phyloP scores from a whole-genome alignment of 768 basidiomycete genomes.

The Rhodocollybia butyracea region DNA sequence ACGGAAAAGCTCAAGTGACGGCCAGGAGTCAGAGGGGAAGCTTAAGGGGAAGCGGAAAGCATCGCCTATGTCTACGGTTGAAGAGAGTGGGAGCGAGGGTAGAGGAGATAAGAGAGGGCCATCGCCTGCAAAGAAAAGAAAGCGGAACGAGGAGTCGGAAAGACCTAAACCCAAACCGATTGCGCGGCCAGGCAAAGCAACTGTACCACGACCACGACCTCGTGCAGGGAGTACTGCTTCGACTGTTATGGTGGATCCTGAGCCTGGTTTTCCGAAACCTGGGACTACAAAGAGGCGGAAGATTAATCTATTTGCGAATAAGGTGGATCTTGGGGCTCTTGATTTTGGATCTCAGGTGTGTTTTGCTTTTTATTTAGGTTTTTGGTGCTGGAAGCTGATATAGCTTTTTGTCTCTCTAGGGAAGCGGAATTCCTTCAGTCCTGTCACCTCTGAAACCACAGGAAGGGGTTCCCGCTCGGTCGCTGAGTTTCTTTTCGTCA shows the following conservation, averaged over 20 bases:
- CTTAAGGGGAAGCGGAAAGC: slow-evolving; percentile 39
- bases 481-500: slow-evolving; percentile 2
- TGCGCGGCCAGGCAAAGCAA: slow-evolving; percentile 12
- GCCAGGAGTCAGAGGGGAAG: slow-evolving; percentile 22
- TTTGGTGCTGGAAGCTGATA: no score
- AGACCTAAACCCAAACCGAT: slow-evolving; percentile 3
- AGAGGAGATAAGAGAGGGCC: slow-evolving; percentile 18
- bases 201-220: slow-evolving; percentile 12
- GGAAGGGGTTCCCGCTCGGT: slow-evolving; percentile 44
- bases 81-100: slow-evolving; percentile 19
- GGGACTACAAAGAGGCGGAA: slow-evolving; percentile 62
- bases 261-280: slow-evolving; percentile 9
- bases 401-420: background rate
- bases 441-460: slow-evolving; percentile 67
- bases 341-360: slow-evolving; percentile 38
- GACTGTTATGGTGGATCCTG: slow-evolving; percentile 15
- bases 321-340: slow-evolving; percentile 37
- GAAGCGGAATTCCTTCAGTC: slow-evolving; percentile 49
- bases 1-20: no score
- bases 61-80: slow-evolving; percentile 13
- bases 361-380: background rate
- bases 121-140: slow-evolving; percentile 13
- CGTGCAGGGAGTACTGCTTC: slow-evolving; percentile 19
- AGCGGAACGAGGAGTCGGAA: slow-evolving; percentile 9
- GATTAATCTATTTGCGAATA: slow-evolving; percentile 56